Conservation (phyloP, 768 basidiomycete species). For the Fistulinella prunicolor region DNA sequence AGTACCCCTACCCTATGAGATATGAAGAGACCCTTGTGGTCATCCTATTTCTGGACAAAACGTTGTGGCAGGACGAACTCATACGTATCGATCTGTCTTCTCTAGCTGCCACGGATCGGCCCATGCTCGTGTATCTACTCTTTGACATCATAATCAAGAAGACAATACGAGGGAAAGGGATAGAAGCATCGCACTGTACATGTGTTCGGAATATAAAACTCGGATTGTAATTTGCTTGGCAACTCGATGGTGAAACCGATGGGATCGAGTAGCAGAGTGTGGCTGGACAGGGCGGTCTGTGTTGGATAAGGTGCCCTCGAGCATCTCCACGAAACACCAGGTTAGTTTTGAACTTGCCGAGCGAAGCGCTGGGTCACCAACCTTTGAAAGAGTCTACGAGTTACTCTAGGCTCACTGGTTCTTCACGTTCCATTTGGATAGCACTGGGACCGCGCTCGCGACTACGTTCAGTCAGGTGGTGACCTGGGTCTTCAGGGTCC, state of each 20-base stretch:
- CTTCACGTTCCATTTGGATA: constrained; percentile 68
- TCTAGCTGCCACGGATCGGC: constrained; percentile 53
- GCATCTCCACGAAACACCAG: constrained; percentile 62
- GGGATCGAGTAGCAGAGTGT: constrained; percentile 29
- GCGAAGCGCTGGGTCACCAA: constrained; percentile 69
- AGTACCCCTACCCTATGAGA: constrained; percentile 49
- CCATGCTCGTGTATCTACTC: constrained; percentile 68
- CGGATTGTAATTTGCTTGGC: constrained; percentile 64
- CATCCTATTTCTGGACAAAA: constrained; percentile 80
- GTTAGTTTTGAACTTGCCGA: constrained; percentile 81
- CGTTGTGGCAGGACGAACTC: constrained; percentile 86
- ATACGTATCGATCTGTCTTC: constrained; percentile 65
- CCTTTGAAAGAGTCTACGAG: constrained; percentile 54
- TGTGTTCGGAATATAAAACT: constrained; percentile 75
- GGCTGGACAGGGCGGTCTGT: constrained; percentile 28
- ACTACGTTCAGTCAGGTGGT: constrained; percentile 58
- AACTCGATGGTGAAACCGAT: constrained; percentile 87
- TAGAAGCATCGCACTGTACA: constrained; percentile 62
- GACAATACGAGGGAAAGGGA: constrained; percentile 59
- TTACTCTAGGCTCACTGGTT: constrained; percentile 77
- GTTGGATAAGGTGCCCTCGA: constrained; percentile 27
- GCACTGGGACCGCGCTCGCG: constrained; percentile 69
- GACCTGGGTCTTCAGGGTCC: constrained; percentile 46
- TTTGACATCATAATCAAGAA: constrained; percentile 88
- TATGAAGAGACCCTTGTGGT: constrained; percentile 65